Evolutionary conservation across 2,329 filamentous ascomycete species (phyloP).

Genomic region (Calonectria fujianensis): DNA sequence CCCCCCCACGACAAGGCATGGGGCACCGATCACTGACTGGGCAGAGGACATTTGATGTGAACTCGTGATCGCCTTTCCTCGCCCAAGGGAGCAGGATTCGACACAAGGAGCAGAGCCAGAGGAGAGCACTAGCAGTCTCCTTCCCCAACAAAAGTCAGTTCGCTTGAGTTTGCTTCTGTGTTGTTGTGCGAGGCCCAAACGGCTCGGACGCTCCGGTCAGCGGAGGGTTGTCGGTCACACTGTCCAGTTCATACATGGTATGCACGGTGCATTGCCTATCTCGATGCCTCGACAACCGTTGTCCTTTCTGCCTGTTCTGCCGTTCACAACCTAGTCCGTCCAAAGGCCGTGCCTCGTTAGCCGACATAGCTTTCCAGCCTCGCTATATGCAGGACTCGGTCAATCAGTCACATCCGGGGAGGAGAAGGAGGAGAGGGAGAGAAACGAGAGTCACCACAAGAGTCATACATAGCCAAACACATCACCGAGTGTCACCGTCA

Average conservation of each 20-base stretch:
- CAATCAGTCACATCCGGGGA: slow-evolving; percentile 22
- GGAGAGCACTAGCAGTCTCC: slow-evolving; percentile 10
- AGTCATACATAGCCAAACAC: slow-evolving; percentile 30
- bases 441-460: slow-evolving; percentile 25
- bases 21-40: slow-evolving; percentile 31
- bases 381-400: slow-evolving; percentile 18
- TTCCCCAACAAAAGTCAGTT: slow-evolving; percentile 28
- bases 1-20: slow-evolving; percentile 22
- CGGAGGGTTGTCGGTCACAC: slow-evolving; percentile 12
- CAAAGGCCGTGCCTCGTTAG: slow-evolving; percentile 10
- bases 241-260: slow-evolving; percentile 15
- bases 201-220: slow-evolving; percentile 13
- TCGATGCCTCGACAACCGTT: slow-evolving; percentile 18
- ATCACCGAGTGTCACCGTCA: slow-evolving; percentile 19
- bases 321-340: neutral
- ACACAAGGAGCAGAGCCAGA: slow-evolving; percentile 1
- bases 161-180: slow-evolving; percentile 14
- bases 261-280: slow-evolving; percentile 28
- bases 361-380: slow-evolving; percentile 7
- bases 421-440: neutral
- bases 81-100: slow-evolving; percentile 17
- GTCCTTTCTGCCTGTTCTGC: slow-evolving; percentile 28
- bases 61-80: slow-evolving; percentile 30
- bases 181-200: slow-evolving; percentile 19
- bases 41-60: slow-evolving; percentile 20